A percentile compares a stretch with the other conserved stretches of the same genome.
Conservation (phyloP, 805 yeast genomes). For the Nakazawaea laoshanensis region DNA sequence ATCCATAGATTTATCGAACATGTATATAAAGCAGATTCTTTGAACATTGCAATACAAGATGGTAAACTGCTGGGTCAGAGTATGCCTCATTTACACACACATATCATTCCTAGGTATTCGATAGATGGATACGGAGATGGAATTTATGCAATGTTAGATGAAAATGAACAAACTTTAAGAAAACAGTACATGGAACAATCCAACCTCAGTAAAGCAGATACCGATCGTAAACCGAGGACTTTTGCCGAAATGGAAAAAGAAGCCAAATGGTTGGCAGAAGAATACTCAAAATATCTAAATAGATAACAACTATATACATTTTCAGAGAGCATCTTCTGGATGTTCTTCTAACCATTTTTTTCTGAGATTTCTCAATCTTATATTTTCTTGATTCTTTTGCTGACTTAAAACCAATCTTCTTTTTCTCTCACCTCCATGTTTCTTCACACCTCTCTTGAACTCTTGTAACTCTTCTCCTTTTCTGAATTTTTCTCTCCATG, state of each 20-base stretch:
- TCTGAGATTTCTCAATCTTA: slow-evolving; percentile 22
- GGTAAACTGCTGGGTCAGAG: slow-evolving; percentile 95
- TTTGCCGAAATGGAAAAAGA: slow-evolving; percentile 64
- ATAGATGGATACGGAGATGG: slow-evolving; percentile 58
- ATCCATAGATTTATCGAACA: slow-evolving; percentile 60
- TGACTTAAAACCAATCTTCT: slow-evolving; percentile 59
- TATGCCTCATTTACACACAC: slow-evolving; percentile 94
- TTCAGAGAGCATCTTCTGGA: slow-evolving; percentile 8
- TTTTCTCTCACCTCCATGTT: slow-evolving; percentile 86
- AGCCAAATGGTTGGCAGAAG: slow-evolving; percentile 44
- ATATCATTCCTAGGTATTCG: slow-evolving; percentile 77
- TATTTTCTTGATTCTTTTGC: slow-evolving; percentile 46
- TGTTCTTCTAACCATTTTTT: slow-evolving; percentile 14
- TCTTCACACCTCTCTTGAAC: slow-evolving; percentile 52
- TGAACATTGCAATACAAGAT: slow-evolving; percentile 92
- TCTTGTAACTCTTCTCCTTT: slow-evolving; percentile 45
- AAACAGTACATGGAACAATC: slow-evolving; percentile 23
- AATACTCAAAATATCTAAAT: slow-evolving; percentile 24
- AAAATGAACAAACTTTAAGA: slow-evolving; percentile 39
- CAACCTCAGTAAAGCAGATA: slow-evolving; percentile 32
- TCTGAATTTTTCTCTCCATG: slow-evolving; percentile 63
- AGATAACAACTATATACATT: neutral
- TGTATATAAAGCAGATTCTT: slow-evolving; percentile 68
- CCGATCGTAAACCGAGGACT: slow-evolving; percentile 48
- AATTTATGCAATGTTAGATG: slow-evolving; percentile 60